Evolutionary conservation across 1,284 basidiomycete genomes (phyloP), one percentile per base, ranked within the genome.

Genomic region (Sporisorium iseilematis-ciliati): DNA sequence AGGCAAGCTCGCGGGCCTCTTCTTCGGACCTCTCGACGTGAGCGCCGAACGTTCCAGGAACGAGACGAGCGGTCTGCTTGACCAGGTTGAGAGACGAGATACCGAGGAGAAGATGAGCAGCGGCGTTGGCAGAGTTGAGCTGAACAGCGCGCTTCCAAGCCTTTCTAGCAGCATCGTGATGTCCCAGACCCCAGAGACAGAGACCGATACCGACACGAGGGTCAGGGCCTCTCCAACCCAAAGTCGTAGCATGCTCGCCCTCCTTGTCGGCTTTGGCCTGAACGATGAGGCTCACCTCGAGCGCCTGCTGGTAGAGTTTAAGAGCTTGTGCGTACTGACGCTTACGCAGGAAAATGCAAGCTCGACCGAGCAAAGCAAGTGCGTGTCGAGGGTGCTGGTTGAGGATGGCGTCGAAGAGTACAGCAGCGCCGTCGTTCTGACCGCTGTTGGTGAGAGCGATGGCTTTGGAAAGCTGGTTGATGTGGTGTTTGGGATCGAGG

Each of bases 131-230:
- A 3, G 63, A 49, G 50, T 80, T 75, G 53, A 78, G 20, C 16
- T 73, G 75, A 7, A 65, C 65, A 14, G 83, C 78, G n/a, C 83
- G 79, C 54, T 69, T 73, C 83, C 83, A 85, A 2, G 83, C 83
- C 29, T 82, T 77, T 5, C 79, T 57, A 26, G 83, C 83, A 18
- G 81, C 71, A 46, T 79, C 77, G 59, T 75, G 73, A 21, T 74
- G 71, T 26, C 79, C 82, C 18, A 84, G 66, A n/a, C 73, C 79
- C 65, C 74, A 78, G 26, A 84, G 78, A 46, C 79, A 82, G 56
- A 85, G 77, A 38, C 83, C 83, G 33, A 85, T 78, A 11, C 83
- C 83, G 25, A 85, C 66, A 23, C 83, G 79, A 23, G 83, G 76
- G 46, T 85, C 83, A 21, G 83, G 81, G 5, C 83, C 82, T 8